Percentiles rank a stretch among this genome's conserved stretches.
Conservation (phyloP, 495 filamentous ascomycete species). For the Tuber aestivum region DNA sequence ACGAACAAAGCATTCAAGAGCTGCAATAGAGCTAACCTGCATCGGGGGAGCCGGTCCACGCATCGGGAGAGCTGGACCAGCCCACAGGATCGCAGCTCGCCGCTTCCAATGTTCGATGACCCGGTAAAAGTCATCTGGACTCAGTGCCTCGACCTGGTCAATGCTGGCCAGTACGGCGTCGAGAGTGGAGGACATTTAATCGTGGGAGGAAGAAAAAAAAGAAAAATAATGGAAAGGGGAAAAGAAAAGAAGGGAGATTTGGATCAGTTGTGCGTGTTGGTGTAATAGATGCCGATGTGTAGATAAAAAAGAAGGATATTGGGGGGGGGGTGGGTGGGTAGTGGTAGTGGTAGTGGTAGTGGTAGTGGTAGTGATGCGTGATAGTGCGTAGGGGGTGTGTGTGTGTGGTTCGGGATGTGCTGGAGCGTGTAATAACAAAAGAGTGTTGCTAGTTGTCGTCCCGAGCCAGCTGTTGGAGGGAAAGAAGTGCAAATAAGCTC, state of each 20-base stretch:
- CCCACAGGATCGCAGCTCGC: conserved; percentile 38
- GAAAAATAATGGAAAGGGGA: background rate
- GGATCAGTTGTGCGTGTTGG: background rate
- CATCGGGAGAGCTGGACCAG: conserved; percentile 32
- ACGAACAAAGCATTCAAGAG: conserved; percentile 6
- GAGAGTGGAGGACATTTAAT: conserved; percentile 35
- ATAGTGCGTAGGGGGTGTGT: background rate
- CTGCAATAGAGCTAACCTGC: conserved; percentile 15
- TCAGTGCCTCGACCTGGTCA: conserved; percentile 35
- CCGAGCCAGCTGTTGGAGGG: conserved; percentile 18
- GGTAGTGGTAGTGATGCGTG: background rate
- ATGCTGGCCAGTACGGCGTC: conserved; percentile 35
- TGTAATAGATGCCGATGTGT: background rate
- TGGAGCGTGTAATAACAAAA: conserved; percentile 2
- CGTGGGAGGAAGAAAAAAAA: background rate
- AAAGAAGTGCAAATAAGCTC: conserved; percentile 37
- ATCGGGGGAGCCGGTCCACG: conserved; percentile 35
- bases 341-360: no score
- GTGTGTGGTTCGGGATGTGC: background rate
- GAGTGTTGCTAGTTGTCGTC: conserved; percentile 19
- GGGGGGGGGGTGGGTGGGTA: background rate
- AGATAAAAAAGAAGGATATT: background rate
- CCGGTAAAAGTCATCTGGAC: conserved; percentile 35
- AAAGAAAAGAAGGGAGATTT: background rate
- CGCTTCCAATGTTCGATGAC: conserved; percentile 38